A percentile compares a stretch with the other conserved stretches of the same genome.
phyloP scores from a whole-genome alignment of 345 rosid species.

The Draba incana region DNA sequence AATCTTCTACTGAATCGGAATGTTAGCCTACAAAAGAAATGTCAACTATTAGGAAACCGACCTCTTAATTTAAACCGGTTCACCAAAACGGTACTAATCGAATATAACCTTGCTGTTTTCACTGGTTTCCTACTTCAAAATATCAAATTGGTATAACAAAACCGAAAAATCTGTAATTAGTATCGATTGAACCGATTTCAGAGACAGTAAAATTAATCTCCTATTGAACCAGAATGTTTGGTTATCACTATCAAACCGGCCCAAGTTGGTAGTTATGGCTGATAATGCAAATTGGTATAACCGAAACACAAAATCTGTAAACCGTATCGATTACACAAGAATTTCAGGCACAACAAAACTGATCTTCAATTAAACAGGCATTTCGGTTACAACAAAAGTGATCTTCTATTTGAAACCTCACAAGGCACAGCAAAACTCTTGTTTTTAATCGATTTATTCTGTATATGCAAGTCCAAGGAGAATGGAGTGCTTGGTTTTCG shows the following conservation, averaged over 20 bases:
- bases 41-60: no score
- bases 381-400: background rate
- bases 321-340: background rate
- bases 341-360: background rate
- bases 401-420: background rate
- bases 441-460: constrained; percentile 14
- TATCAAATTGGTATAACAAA: background rate
- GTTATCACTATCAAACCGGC: background rate
- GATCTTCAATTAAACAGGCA: background rate
- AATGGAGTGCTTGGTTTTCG: no score
- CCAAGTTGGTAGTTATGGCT: background rate
- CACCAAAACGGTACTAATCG: no score
- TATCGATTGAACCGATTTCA: background rate
- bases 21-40: no score
- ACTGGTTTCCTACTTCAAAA: no score
- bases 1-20: no score
- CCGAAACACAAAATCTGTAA: background rate
- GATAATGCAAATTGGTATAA: background rate
- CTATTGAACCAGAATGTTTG: background rate
- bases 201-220: background rate
- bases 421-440: no score
- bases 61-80: no score
- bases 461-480: background rate
- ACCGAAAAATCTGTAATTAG: background rate
- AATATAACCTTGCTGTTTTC: no score